These are phyloP conservation scores for Linum lewisii DNA, from an alignment of 345 rosid genomes.

Conservation along the genomic window DNA sequence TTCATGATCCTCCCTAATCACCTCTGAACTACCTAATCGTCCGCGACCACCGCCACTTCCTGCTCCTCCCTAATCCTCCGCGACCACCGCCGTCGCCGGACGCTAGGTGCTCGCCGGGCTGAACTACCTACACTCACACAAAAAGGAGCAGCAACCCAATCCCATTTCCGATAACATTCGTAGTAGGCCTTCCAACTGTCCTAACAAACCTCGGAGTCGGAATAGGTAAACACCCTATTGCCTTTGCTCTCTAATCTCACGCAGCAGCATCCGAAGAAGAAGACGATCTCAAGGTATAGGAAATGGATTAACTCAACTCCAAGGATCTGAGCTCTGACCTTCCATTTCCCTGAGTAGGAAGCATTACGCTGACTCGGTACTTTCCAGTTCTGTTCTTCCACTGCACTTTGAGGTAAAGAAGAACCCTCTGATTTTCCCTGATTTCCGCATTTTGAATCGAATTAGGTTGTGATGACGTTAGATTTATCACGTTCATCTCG, in stretches of 20 bases:
- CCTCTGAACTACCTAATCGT: slow-evolving; percentile 47
- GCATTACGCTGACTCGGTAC: not conserved
- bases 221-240: too few species aligned
- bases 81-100: too few species aligned
- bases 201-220: too few species aligned
- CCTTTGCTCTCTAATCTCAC: not conserved
- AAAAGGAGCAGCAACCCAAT: too few species aligned
- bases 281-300: not conserved
- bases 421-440: not conserved
- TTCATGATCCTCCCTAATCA: slow-evolving; percentile 6
- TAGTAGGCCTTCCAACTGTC: too few species aligned
- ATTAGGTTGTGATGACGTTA: too few species aligned
- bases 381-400: slow-evolving; percentile 2
- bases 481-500: too few species aligned
- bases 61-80: too few species aligned
- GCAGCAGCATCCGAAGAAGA: not conserved
- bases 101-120: too few species aligned
- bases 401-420: not conserved
- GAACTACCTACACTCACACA: too few species aligned
- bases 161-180: too few species aligned
- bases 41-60: too few species aligned
- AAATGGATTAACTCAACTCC: not conserved
- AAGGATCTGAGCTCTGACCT: not conserved
- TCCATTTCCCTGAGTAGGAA: not conserved
- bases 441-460: not conserved